Percentiles rank a stretch among this genome's conserved stretches.
phyloP scores from a whole-genome alignment of 2,329 filamentous ascomycete genomes.

The Tolypocladium amazonense region DNA sequence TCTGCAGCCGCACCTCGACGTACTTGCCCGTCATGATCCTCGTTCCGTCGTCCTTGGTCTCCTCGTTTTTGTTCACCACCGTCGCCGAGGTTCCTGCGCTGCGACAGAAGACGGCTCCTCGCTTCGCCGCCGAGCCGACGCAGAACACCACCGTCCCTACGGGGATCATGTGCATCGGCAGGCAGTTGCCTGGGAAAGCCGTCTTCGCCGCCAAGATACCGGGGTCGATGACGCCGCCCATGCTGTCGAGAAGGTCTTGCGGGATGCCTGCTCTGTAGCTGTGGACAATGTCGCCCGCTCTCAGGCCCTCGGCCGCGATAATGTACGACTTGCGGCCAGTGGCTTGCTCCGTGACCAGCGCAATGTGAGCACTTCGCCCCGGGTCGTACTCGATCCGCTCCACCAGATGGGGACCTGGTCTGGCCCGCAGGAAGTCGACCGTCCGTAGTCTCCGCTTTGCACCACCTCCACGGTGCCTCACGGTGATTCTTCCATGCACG shows the following conservation, averaged over 20 bases:
- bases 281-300: conserved; percentile 82
- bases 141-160: conserved; percentile 90
- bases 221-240: conserved; percentile 88
- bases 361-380: conserved; percentile 85
- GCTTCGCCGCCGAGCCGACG: conserved; percentile 64
- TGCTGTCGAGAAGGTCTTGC: conserved; percentile 71
- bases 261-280: conserved; percentile 89
- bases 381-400: conserved; percentile 96
- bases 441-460: conserved; percentile 84
- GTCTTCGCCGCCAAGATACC: conserved; percentile 94
- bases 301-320: conserved; percentile 86
- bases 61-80: conserved; percentile 81
- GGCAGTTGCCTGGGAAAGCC: conserved; percentile 85
- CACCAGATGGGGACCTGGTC: conserved; percentile 73
- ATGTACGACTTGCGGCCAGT: conserved; percentile 80
- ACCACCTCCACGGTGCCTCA: conserved; percentile 87
- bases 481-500: conserved; percentile 72
- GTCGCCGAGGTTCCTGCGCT: conserved; percentile 89
- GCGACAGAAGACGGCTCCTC: conserved; percentile 81
- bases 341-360: conserved; percentile 65
- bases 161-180: conserved; percentile 92
- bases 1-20: conserved; percentile 79
- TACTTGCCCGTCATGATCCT: conserved; percentile 61
- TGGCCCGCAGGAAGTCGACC: conserved; percentile 75
- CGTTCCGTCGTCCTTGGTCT: conserved; percentile 47